These are phyloP conservation scores for Canavalia ensiformis DNA, from an alignment of 306 rosid genomes.

Conservation along the genomic window DNA sequence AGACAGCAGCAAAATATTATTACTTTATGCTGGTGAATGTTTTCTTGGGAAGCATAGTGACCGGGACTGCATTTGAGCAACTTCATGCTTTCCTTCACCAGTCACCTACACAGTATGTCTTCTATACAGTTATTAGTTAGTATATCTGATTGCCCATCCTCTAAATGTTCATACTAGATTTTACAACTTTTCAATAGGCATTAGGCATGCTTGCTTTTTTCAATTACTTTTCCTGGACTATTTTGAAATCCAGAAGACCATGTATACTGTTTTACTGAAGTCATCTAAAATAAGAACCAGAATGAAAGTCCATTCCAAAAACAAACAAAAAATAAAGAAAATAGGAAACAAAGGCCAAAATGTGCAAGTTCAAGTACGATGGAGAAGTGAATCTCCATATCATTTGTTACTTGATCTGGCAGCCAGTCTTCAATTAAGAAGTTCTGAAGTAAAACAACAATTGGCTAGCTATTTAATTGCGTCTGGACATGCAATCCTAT, in stretches of 20 bases:
- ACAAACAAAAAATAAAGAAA: neutral
- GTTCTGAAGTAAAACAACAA: neutral
- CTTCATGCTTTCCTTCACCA: constrained; percentile 92
- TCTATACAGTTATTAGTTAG: constrained; percentile 33
- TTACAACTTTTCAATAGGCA: constrained; percentile 13
- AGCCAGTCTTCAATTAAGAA: constrained; percentile 13
- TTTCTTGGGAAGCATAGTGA: constrained; percentile 94
- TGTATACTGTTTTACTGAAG: neutral
- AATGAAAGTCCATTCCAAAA: too few relatives aligned
- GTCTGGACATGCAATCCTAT: neutral
- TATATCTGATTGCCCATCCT: constrained; percentile 22
- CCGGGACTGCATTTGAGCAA: constrained; percentile 96
- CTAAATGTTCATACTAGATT: constrained; percentile 20
- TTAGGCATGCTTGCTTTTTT: neutral
- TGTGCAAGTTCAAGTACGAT: constrained; percentile 9
- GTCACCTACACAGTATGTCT: constrained; percentile 83
- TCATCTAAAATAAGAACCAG: neutral
- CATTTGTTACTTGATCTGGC: neutral
- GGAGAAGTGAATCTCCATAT: neutral
- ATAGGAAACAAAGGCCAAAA: neutral
- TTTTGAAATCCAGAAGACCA: constrained; percentile 9
- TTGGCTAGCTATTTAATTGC: neutral
- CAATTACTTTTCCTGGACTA: neutral
- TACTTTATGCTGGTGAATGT: constrained; percentile 96
- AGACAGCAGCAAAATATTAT: constrained; percentile 86